Conservation (phyloP, 257 asterid genomes). For the Galeopsis tetrahit region DNA sequence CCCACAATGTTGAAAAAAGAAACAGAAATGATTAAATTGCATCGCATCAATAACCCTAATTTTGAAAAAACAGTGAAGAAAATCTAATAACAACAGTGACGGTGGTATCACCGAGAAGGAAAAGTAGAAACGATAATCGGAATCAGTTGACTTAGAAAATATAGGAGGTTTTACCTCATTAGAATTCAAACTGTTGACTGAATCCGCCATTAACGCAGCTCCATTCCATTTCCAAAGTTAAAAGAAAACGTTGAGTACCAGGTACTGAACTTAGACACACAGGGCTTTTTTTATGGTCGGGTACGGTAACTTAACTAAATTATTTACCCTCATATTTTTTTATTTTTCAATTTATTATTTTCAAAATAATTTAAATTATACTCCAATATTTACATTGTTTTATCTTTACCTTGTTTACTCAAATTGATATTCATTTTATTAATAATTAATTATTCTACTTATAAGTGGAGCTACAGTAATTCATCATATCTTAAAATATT, state of each 20-base stretch:
- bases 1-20: neutral
- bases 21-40: neutral
- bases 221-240: slow-evolving; percentile 34
- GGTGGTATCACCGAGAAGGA: neutral
- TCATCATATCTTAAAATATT: too few relatives aligned
- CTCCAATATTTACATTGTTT: too few relatives aligned
- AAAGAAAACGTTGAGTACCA: slow-evolving; percentile 16
- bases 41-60: slow-evolving; percentile 43
- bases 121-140: slow-evolving; percentile 22
- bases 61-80: slow-evolving; percentile 5
- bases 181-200: slow-evolving; percentile 41
- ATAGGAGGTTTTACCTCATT: slow-evolving; percentile 24
- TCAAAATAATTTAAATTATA: too few relatives aligned
- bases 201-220: slow-evolving; percentile 42
- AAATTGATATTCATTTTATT: too few relatives aligned
- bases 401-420: too few relatives aligned
- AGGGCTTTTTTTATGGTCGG: neutral
- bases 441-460: too few relatives aligned
- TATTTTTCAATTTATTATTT: too few relatives aligned
- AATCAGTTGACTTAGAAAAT: slow-evolving; percentile 21
- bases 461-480: too few relatives aligned
- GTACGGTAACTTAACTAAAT: neutral
- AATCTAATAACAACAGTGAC: slow-evolving; percentile 1
- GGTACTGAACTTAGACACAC: slow-evolving; percentile 7
- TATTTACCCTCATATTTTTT: too few relatives aligned